phyloP scores from a whole-genome alignment of 2,329 filamentous ascomycete genomes.

The Sclerotinia borealis region DNA sequence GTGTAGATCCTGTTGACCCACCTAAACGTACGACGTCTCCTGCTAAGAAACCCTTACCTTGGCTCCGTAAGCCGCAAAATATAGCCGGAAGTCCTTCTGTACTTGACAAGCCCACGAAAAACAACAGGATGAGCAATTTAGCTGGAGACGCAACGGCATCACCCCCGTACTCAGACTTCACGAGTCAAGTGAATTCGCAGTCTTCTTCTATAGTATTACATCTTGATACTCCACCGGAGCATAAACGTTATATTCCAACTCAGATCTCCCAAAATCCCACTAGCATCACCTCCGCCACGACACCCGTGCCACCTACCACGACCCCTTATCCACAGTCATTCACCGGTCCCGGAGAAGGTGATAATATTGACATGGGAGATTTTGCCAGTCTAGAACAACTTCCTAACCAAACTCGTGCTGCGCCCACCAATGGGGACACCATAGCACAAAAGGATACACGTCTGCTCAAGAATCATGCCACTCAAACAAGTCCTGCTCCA shows the following conservation, averaged over 20 bases:
- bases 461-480: not conserved
- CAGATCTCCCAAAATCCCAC: not conserved
- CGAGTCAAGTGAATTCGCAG: slow-evolving; percentile 2
- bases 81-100: slow-evolving; percentile 11
- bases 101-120: not conserved
- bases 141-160: slow-evolving; percentile 10
- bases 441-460: not conserved
- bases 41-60: slow-evolving; percentile 24
- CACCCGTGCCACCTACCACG: not conserved
- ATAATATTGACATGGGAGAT: not conserved
- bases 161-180: slow-evolving; percentile 7
- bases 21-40: not conserved
- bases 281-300: not conserved
- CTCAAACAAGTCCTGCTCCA: slow-evolving; percentile 6
- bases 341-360: not conserved
- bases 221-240: slow-evolving; percentile 11
- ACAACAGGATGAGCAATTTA: not conserved
- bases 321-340: not conserved
- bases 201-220: slow-evolving; percentile 13
- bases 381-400: not conserved
- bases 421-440: not conserved
- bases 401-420: not conserved
- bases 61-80: slow-evolving; percentile 23
- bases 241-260: not conserved
- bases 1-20: not conserved